These are phyloP conservation scores for Neonectria hederae DNA, from an alignment of 2,329 filamentous ascomycete species.

Conservation along the genomic window DNA sequence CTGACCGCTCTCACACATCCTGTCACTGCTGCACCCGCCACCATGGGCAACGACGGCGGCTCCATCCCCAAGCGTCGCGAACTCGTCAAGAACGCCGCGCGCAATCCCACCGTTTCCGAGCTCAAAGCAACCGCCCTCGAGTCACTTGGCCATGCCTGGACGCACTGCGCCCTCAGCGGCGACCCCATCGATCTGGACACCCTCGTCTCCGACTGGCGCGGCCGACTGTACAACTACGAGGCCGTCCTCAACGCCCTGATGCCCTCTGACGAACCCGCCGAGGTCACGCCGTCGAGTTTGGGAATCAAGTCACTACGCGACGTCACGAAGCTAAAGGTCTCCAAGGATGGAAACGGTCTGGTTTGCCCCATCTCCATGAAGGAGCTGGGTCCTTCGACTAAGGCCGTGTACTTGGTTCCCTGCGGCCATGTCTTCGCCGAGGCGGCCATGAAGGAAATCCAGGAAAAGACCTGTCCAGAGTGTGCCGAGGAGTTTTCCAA, in stretches of 20 bases:
- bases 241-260: slow-evolving; percentile 74
- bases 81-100: slow-evolving; percentile 92
- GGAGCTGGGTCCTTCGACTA: slow-evolving; percentile 80
- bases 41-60: slow-evolving; percentile 97
- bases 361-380: slow-evolving; percentile 90
- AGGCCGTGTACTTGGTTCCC: slow-evolving; percentile 88
- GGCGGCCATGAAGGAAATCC: slow-evolving; percentile 82
- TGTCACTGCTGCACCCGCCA: slow-evolving; percentile 17
- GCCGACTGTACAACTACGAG: slow-evolving; percentile 95
- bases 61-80: slow-evolving; percentile 96
- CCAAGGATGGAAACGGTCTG: slow-evolving; percentile 64
- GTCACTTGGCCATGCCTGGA: slow-evolving; percentile 87
- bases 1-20: background rate
- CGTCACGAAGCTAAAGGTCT: slow-evolving; percentile 85
- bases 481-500: slow-evolving; percentile 79
- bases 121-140: slow-evolving; percentile 89
- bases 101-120: slow-evolving; percentile 82
- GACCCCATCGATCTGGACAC: slow-evolving; percentile 74
- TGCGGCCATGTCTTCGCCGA: slow-evolving; percentile 96
- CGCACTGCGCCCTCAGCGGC: slow-evolving; percentile 85
- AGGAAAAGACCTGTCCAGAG: slow-evolving; percentile 70
- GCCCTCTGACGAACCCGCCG: slow-evolving; percentile 67
- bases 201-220: slow-evolving; percentile 84
- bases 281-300: slow-evolving; percentile 55
- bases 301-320: slow-evolving; percentile 86